Evolutionary conservation across 257 asterid genomes (phyloP), one percentile per base, ranked within the genome.

Genomic region (Agastache rugosa): DNA sequence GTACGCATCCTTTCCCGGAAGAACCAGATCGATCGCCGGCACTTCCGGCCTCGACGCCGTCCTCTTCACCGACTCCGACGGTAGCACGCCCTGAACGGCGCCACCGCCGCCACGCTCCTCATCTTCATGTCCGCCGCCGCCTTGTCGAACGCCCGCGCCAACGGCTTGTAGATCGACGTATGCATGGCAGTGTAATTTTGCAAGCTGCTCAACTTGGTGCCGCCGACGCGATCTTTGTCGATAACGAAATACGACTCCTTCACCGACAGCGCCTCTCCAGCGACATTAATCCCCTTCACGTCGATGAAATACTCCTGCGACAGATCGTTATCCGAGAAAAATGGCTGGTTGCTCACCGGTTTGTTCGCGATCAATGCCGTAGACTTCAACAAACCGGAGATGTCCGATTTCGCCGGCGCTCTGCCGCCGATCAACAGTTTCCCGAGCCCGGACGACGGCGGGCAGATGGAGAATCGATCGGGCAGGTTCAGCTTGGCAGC

Each of bases 21-120:
- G 19, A 19, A 87, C 87, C 9, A 90, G 79, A 4, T 88, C 91
- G 4, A 88, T 75, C 3, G 77, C 35, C 15, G 90, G 89, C 19
- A 78, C 89, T 0, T 65, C 35, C 2, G 83, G 91, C 17, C 88
- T 91, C 1, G 75, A 31, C 29, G 75, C 63, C 3, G 84, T 75
- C 68, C 60, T 75, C 77, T 58, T 72, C 3, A 77, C 39, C 48
- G 83, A 73, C 14, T 54, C 53, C 4, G 90, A 75, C 75, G 81
- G 60, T 79, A 90, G 45, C 96, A 90, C 5, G 81, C 85, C 51
- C 74, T 62, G 70, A 90, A 90, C 8, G 94, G 92, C 9, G 76
- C 77, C 50, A 87, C 88, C 0, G 87, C 71, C 1, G 51, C 73
- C 76, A 75, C 91, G 47, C 85, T 81, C 20, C 76, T 73, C 75